These are phyloP conservation scores for Paxillus rubicundulus DNA, from an alignment of 768 basidiomycete species.

Conservation along the genomic window DNA sequence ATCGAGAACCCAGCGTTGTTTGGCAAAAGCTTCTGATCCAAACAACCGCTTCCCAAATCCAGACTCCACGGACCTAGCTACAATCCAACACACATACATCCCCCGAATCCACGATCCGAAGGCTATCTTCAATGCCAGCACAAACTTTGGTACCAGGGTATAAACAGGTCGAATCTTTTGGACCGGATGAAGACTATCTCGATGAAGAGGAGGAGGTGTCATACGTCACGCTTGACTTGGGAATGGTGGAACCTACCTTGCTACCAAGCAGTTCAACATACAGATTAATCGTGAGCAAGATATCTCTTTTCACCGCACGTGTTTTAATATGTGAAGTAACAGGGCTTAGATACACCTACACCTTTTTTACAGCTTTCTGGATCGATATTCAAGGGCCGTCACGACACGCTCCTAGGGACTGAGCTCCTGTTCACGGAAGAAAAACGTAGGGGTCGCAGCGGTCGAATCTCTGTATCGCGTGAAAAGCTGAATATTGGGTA, in stretches of 20 bases:
- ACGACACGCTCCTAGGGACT: slow-evolving; percentile 67
- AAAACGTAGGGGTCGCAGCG: slow-evolving; percentile 43
- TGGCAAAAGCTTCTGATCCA: slow-evolving; percentile 20
- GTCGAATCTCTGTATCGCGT: neutral
- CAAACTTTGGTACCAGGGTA: slow-evolving; percentile 53
- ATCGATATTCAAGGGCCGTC: slow-evolving; percentile 67
- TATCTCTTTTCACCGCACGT: neutral
- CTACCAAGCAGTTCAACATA: slow-evolving; percentile 69
- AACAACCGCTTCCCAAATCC: slow-evolving; percentile 16
- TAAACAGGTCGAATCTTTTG: slow-evolving; percentile 65
- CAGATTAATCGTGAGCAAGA: slow-evolving; percentile 63
- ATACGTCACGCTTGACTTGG: slow-evolving; percentile 76
- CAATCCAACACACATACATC: neutral
- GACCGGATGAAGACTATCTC: slow-evolving; percentile 65
- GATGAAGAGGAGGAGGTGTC: slow-evolving; percentile 50
- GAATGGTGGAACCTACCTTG: slow-evolving; percentile 66
- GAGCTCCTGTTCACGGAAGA: slow-evolving; percentile 74
- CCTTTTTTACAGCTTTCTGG: slow-evolving; percentile 78
- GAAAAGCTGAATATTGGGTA: neutral
- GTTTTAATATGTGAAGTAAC: neutral
- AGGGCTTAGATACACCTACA: slow-evolving; percentile 77
- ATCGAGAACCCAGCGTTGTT: slow-evolving; percentile 21
- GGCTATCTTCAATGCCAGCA: slow-evolving; percentile 14
- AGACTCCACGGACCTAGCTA: neutral
- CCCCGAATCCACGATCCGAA: neutral